Conservation (phyloP, 2,329 filamentous ascomycete genomes). For the Claviceps fusiformis region DNA sequence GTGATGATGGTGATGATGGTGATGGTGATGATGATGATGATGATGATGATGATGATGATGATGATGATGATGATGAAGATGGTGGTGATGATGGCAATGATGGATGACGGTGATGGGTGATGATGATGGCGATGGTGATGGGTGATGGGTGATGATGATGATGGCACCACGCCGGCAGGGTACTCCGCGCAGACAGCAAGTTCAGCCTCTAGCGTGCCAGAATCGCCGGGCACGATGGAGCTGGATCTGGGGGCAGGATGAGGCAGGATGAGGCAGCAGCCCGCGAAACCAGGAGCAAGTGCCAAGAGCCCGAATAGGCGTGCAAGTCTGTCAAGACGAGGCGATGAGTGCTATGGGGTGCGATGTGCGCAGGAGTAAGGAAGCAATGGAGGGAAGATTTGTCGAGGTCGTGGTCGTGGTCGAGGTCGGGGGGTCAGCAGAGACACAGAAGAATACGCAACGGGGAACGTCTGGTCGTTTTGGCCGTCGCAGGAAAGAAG, state of each 20-base stretch:
- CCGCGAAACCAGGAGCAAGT: background rate
- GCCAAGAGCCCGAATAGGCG: background rate
- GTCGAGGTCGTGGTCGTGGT: slow-evolving; percentile 5
- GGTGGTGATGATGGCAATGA: background rate
- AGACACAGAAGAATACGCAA: no score
- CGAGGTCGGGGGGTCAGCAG: no score
- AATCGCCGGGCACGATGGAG: background rate
- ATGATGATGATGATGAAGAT: background rate
- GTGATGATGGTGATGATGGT: no score
- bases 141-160: background rate
- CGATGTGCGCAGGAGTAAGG: slow-evolving; percentile 2
- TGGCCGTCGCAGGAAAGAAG: background rate
- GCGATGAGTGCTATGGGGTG: slow-evolving; percentile 1
- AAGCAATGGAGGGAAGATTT: slow-evolving; percentile 3
- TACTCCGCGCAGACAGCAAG: background rate
- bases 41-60: background rate
- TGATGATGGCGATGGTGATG: background rate
- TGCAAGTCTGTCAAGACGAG: background rate
- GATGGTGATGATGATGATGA: no score
- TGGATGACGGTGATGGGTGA: background rate
- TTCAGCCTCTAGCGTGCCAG: slow-evolving; percentile 1
- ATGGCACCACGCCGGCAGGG: slow-evolving; percentile 3
- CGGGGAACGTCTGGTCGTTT: background rate
- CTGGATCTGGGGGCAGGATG: background rate
- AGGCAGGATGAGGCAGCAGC: background rate